A percentile compares a stretch with the other conserved stretches of the same genome.
Conservation (phyloP, 169 alveolate species). For the Plasmodium adleri region DNA sequence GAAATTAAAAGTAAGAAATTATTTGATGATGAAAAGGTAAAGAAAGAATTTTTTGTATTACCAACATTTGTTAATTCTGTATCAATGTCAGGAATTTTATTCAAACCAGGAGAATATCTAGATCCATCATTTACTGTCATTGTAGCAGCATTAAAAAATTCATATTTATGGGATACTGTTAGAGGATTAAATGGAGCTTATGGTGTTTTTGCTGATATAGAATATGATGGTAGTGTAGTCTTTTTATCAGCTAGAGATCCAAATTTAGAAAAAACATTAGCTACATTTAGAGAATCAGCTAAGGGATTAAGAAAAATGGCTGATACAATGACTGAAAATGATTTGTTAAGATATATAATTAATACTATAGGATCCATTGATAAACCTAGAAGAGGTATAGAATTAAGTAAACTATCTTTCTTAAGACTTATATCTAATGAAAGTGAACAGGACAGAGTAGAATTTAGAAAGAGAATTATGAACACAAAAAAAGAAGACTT, state of each 20-base stretch:
- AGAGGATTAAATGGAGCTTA: conserved; percentile 86
- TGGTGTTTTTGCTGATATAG: conserved; percentile 80
- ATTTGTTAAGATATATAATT: conserved; percentile 61
- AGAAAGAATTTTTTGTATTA: conserved; percentile 69
- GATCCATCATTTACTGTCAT: conserved; percentile 80
- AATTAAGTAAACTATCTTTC: conserved; percentile 51
- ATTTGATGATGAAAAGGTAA: conserved; percentile 16
- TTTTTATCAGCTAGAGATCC: conserved; percentile 71
- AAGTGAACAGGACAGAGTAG: conserved; percentile 55
- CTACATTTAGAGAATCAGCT: conserved; percentile 65
- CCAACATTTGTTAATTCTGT: conserved; percentile 86
- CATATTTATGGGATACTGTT: conserved; percentile 83
- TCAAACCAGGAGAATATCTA: conserved; percentile 77
- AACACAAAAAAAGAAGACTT: conserved; percentile 72
- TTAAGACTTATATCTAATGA: conserved; percentile 51
- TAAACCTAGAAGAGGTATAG: conserved; percentile 73
- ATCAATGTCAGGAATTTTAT: conserved; percentile 84
- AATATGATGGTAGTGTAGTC: conserved; percentile 68
- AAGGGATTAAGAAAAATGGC: conserved; percentile 76
- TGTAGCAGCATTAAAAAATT: conserved; percentile 78
- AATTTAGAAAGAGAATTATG: conserved; percentile 65
- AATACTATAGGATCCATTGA: conserved; percentile 65
- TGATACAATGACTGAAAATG: conserved; percentile 74
- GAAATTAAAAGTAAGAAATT: conserved; percentile 53
- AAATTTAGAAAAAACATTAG: conserved; percentile 71